Evolutionary conservation across 352 stramenopile genomes (phyloP).

Genomic region (Detonula confervacea): DNA sequence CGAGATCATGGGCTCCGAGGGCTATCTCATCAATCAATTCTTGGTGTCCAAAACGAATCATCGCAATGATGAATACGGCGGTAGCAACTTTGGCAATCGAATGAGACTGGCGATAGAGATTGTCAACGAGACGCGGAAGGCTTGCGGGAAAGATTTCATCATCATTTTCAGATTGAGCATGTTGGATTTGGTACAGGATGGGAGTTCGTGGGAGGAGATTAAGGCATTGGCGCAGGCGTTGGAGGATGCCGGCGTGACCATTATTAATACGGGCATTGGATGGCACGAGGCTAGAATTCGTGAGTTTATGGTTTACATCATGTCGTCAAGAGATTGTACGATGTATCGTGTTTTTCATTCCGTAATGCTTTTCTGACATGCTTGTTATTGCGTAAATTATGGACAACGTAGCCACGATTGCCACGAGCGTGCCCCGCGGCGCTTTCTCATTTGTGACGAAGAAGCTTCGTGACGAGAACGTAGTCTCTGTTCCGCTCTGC

Average conservation of each 20-base stretch:
- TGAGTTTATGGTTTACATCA: too few species aligned
- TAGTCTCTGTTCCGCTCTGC: constrained; percentile 91
- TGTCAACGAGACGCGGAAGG: constrained; percentile 89
- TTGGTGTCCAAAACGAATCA: constrained; percentile 94
- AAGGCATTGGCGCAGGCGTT: constrained; percentile 91
- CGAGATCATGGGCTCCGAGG: constrained; percentile 98
- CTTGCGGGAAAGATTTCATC: constrained; percentile 94
- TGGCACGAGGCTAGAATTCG: constrained; percentile 97
- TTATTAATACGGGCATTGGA: constrained; percentile 98
- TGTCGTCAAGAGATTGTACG: background rate
- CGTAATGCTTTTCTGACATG: background rate
- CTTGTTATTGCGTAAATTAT: background rate
- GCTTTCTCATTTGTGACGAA: constrained; percentile 94
- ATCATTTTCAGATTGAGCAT: constrained; percentile 97
- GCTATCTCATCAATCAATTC: constrained; percentile 99
- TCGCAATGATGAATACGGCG: constrained; percentile 93
- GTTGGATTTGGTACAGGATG: constrained; percentile 93
- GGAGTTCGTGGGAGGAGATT: constrained; percentile 89
- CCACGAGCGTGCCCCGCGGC: constrained; percentile 93
- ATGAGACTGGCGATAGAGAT: constrained; percentile 94
- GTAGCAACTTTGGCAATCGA: constrained; percentile 92
- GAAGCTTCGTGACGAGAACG: constrained; percentile 84
- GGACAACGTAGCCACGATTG: constrained; percentile 93
- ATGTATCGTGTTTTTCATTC: background rate
- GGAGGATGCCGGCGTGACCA: constrained; percentile 91